Base-by-base conservation (phyloP, 257 asterid species). In the Solanum virginianum region DNA sequence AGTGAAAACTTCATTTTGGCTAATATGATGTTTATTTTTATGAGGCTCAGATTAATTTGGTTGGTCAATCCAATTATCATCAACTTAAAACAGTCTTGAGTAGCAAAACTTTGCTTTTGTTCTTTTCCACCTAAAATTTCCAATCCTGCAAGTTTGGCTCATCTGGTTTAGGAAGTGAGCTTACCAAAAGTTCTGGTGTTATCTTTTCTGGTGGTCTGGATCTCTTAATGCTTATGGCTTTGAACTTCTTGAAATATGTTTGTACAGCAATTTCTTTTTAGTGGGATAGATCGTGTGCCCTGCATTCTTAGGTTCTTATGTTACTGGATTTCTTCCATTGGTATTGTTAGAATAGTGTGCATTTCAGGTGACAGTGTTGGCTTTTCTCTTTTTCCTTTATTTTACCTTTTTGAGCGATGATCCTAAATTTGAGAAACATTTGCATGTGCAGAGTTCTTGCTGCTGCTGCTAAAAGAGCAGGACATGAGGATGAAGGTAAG, bases 391-490 rank as follows among this genome's bases (percentile, higher is more conserved):
- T 54, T 81, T 65, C 80, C 80, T 70, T 39, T 70, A 10, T 70
- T 70, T 41, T 39, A 41, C 54, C 83, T 10, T 65, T 57, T 51
- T 29, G 65, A 17, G 13, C 56, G 55, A 24, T 43, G 29, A 24
- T 74, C 77, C 84, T 72, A 62, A 69, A n/a, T 84, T 81, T 81
- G 72, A 80, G 43, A 60, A 63, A 82, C 79, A 81, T 81, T 82
- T 83, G 63, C 81, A 69, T 24, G n/a, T 88, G 87, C 86, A 96
- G 99, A 93, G 99, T 96, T 88, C 91, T 94, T 85, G 95, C 89
- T 83, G 99, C 98, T 80, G 97, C 97, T 39, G 97, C 98, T 71
- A 96, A 91, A 90, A 94, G 90, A 82, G 85, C 97, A 53, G 95
- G 92, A 89, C 91, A 91, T 87, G 95, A 90, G 56, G 95, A 87